Base-by-base conservation (phyloP, 75 land plant genomes). In the Azolla pinnata region DNA sequence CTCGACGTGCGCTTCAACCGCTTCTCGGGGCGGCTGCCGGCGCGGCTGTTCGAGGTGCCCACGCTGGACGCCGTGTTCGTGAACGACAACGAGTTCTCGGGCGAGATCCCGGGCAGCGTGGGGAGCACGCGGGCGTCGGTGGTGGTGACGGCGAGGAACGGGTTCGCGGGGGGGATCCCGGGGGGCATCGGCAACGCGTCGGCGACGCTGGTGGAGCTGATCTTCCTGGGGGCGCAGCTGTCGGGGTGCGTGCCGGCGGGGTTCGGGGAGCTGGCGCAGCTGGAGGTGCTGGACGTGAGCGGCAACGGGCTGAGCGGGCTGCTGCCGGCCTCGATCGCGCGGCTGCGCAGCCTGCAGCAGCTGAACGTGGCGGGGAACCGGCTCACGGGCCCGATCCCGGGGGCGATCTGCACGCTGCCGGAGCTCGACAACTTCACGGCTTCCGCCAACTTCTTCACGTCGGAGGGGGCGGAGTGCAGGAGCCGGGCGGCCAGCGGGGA, bases 21-120 rank as follows among this genome's bases (percentile, higher is more conserved):
- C 33, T 81, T 79, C 66, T 18, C 45, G 0, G 83, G 86, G 10
- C 17, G 18, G 27, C 49, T 83, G 0, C 86, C 86, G 1, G 1
- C 33, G 17, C 21, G 35, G 35, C 60, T 76, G 33, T 83, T 75
- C 50, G n/a, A n/a, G n/a, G 66, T 60, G 34, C 48, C 57, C 33
- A 33, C 59, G 19, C 60, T 79, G 24, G 86, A 83, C 50, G 83
- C 80, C 12, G 17, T 83, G 32, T 83, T 83, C 44, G 54, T 79
- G 23, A 83, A 83, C 42, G 69, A 83, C 57, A 76, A 76, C 70
- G 29, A 56, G 38, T 83, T 83, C 54, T 31, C 25, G 4, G 42
- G 55, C 61, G 45, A 48, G 17, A 31, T 83, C 19, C 79, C 86
- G 8, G 31, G 21, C 1, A 83, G 51, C 27, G 31, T 83, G 45